These are phyloP conservation scores for Geosmithia flava DNA, from an alignment of 2,329 filamentous ascomycete genomes.

Conservation along the genomic window DNA sequence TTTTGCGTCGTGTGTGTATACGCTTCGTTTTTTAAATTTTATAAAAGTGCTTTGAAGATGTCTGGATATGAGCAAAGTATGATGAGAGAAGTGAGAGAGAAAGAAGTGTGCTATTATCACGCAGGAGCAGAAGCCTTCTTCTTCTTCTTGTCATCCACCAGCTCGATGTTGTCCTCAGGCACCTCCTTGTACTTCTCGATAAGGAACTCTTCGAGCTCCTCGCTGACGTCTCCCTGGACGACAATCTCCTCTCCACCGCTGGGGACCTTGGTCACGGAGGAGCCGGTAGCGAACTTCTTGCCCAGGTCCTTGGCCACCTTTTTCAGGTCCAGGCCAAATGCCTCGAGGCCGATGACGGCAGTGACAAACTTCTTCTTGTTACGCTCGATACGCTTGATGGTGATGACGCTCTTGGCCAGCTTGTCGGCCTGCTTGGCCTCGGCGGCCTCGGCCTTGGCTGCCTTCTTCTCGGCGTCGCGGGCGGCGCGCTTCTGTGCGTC, in stretches of 20 bases:
- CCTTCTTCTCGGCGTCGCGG: conserved; percentile 95
- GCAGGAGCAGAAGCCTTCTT: conserved; percentile 24
- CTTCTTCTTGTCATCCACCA: conserved; percentile 95
- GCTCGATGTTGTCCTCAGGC: conserved; percentile 88
- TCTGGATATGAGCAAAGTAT: neutral
- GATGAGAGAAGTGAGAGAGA: neutral
- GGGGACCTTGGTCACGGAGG: conserved; percentile 79
- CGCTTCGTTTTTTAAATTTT: neutral
- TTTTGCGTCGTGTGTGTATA: neutral
- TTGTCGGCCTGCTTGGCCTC: conserved; percentile 76
- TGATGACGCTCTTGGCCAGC: conserved; percentile 69
- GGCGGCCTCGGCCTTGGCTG: conserved; percentile 79
- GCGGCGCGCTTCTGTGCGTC: conserved; percentile 90
- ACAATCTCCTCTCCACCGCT: conserved; percentile 91
- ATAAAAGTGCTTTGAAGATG: too few relatives aligned
- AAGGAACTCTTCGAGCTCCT: conserved; percentile 87
- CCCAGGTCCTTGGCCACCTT: conserved; percentile 91
- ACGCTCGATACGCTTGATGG: conserved; percentile 92
- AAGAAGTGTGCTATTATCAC: neutral
- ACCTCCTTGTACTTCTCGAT: conserved; percentile 80
- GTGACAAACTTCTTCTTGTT: conserved; percentile 98
- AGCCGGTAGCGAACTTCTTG: conserved; percentile 96
- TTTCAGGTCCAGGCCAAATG: conserved; percentile 85
- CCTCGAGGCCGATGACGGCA: conserved; percentile 78
- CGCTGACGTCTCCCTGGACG: conserved; percentile 91